Percentiles rank a stretch among this genome's conserved stretches.
Conservation (phyloP, 495 filamentous ascomycete species). For the Schizothecium vesticola region DNA sequence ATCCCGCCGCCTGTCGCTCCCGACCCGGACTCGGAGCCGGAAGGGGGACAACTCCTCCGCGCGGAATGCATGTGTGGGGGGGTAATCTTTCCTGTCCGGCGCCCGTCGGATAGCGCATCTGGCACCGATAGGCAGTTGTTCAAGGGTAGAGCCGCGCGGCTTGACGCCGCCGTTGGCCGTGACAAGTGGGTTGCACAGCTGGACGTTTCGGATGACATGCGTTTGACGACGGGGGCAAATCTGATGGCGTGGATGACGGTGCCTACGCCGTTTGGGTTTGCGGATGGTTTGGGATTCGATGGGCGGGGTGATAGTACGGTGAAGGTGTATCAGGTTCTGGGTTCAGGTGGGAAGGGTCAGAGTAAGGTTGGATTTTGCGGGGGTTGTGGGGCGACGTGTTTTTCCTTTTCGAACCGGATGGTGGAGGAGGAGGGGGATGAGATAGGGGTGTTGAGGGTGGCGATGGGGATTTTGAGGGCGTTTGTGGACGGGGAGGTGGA, state of each 20-base stretch:
- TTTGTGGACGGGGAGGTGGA: slow-evolving; percentile 47
- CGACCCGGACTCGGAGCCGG: slow-evolving; percentile 10
- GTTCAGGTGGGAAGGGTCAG: slow-evolving; percentile 44
- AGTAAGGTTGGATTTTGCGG: slow-evolving; percentile 64
- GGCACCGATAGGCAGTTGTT: slow-evolving; percentile 5
- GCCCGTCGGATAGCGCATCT: slow-evolving; percentile 21
- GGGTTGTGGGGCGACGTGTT: slow-evolving; percentile 61
- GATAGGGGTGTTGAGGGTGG: slow-evolving; percentile 34
- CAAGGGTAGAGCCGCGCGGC: slow-evolving; percentile 13
- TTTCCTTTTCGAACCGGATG: slow-evolving; percentile 5
- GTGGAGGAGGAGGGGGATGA: slow-evolving; percentile 7
- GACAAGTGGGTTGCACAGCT: slow-evolving; percentile 54
- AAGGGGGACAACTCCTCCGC: slow-evolving; percentile 26
- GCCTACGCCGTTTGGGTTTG: slow-evolving; percentile 41
- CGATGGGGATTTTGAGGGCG: slow-evolving; percentile 47
- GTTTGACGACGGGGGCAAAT: slow-evolving; percentile 54
- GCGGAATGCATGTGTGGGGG: slow-evolving; percentile 41
- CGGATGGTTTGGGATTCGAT: slow-evolving; percentile 39
- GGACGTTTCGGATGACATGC: slow-evolving; percentile 56
- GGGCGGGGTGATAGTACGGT: slow-evolving; percentile 45
- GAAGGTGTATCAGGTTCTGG: slow-evolving; percentile 49
- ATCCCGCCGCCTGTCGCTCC: slow-evolving; percentile 11
- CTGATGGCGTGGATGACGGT: slow-evolving; percentile 59
- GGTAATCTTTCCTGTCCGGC: slow-evolving; percentile 39
- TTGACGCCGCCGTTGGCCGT: too few species aligned